Percentiles rank a stretch among this genome's conserved stretches.
phyloP scores from a whole-genome alignment of 2,329 filamentous ascomycete species.

The Colletotrichum zoysiae region DNA sequence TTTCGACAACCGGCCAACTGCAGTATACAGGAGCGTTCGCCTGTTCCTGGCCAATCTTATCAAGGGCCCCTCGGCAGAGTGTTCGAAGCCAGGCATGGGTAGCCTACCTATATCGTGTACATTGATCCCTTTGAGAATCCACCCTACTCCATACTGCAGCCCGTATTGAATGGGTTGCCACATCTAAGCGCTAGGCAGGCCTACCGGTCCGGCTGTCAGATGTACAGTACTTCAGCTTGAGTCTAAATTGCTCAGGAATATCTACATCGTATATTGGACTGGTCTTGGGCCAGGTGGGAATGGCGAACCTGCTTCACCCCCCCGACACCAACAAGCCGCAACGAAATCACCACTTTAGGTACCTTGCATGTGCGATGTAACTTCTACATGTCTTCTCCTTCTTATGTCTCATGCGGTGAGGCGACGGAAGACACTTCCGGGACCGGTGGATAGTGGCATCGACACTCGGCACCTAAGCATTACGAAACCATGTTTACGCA shows the following conservation, averaged over 20 bases:
- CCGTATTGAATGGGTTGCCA: background rate
- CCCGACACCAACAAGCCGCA: background rate
- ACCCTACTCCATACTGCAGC: background rate
- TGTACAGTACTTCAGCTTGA: background rate
- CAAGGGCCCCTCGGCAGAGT: background rate
- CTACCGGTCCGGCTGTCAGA: background rate
- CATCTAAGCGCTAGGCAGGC: background rate
- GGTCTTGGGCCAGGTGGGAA: too few relatives aligned
- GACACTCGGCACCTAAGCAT: background rate
- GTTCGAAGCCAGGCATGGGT: background rate
- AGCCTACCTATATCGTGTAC: background rate
- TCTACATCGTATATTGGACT: background rate
- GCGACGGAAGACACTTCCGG: background rate
- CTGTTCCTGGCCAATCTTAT: background rate
- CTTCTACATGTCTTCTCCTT: background rate
- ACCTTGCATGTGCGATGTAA: background rate
- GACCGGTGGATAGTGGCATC: background rate
- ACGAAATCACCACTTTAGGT: background rate
- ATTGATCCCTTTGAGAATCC: background rate
- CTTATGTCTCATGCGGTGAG: background rate
- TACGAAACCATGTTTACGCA: background rate
- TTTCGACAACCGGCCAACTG: slow-evolving; percentile 26
- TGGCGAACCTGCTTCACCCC: background rate
- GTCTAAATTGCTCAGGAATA: background rate
- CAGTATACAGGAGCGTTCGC: background rate